Percentiles rank a stretch among this genome's conserved stretches.
Conservation (phyloP, 148 eudicot genomes). For the Rhododendron vialii region DNA sequence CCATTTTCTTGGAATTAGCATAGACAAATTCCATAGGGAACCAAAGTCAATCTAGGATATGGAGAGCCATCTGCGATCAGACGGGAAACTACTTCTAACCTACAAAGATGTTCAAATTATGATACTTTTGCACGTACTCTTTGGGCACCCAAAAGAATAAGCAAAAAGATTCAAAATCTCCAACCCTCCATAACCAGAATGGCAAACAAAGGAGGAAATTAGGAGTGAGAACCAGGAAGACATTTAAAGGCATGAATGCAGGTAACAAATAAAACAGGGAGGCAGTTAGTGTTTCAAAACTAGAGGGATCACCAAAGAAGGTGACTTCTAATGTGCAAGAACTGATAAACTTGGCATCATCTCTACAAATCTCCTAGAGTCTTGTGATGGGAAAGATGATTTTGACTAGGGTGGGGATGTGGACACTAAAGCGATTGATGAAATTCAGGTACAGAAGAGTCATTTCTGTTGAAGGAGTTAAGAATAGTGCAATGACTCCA, state of each 20-base stretch:
- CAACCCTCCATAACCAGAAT: neutral
- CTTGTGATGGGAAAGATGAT: neutral
- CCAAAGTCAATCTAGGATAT: neutral
- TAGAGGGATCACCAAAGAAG: neutral
- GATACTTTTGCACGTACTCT: neutral
- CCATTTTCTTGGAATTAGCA: neutral
- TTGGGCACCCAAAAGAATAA: neutral
- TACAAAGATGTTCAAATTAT: neutral
- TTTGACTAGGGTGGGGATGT: neutral
- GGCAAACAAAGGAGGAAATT: neutral
- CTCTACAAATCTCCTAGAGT: neutral
- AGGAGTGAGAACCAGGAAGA: neutral
- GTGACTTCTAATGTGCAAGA: neutral
- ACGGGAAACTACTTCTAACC: neutral
- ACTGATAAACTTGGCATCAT: neutral
- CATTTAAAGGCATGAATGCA: neutral
- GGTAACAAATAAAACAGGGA: neutral
- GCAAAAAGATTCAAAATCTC: neutral
- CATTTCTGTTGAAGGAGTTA: neutral
- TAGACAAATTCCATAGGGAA: neutral
- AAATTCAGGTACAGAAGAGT: neutral
- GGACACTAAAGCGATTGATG: neutral
- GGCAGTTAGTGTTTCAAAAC: neutral
- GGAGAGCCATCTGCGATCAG: neutral
- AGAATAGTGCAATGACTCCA: neutral